phyloP scores from a whole-genome alignment of 192 early-diverging fungal species.

The Coemansia reversa region DNA sequence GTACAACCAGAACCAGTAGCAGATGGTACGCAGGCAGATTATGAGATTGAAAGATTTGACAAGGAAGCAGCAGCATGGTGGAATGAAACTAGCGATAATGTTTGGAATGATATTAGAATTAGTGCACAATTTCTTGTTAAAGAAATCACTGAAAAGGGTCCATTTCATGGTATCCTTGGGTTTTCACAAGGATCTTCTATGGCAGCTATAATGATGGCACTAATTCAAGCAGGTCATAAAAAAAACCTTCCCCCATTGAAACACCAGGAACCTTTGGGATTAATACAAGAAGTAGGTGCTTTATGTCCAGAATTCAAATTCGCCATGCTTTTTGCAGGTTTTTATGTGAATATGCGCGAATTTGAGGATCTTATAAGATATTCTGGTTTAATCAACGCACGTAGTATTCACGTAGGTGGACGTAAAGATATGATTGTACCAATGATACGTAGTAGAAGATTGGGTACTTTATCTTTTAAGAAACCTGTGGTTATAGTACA shows the following conservation, averaged over 20 bases:
- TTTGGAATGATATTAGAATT: constrained; percentile 15
- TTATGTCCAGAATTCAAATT: constrained; percentile 5
- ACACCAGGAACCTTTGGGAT: neutral
- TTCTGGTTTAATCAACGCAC: neutral
- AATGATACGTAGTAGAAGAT: constrained; percentile 19
- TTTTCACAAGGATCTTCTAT: constrained; percentile 50
- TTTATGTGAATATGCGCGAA: constrained; percentile 19
- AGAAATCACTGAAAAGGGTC: constrained; percentile 15
- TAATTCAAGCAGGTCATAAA: constrained; percentile 8
- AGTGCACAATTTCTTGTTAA: constrained; percentile 3
- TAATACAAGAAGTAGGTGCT: neutral
- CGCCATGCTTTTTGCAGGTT: constrained; percentile 30
- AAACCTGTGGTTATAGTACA: constrained; percentile 8
- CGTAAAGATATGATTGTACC: constrained; percentile 23
- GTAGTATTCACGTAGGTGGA: constrained; percentile 26
- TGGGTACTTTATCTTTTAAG: constrained; percentile 22
- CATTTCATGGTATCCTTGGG: constrained; percentile 41
- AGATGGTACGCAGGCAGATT: neutral
- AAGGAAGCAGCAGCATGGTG: constrained; percentile 30
- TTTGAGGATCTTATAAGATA: constrained; percentile 4
- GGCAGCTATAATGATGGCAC: constrained; percentile 27
- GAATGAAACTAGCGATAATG: constrained; percentile 13
- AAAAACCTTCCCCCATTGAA: neutral
- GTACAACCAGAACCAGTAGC: neutral
- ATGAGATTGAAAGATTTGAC: neutral